A percentile compares a stretch with the other conserved stretches of the same genome.
Conservation (phyloP, 768 basidiomycete genomes). For the Naganishia kalamii region DNA sequence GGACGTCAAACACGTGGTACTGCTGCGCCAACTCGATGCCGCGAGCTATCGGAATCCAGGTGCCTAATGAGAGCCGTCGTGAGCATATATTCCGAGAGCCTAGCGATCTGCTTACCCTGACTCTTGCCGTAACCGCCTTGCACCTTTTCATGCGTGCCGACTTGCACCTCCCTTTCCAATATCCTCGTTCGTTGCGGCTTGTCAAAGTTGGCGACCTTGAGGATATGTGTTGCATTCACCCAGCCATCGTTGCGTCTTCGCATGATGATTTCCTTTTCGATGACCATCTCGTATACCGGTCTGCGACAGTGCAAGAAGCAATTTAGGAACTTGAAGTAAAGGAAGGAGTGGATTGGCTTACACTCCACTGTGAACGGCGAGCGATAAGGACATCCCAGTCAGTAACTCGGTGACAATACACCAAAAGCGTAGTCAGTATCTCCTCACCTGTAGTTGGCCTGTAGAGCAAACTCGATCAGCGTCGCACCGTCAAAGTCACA, state of each 20-base stretch:
- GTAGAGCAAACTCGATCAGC: neutral
- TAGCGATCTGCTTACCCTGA: slow-evolving; percentile 61
- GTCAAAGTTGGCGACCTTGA: slow-evolving; percentile 98
- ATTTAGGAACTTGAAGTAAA: neutral
- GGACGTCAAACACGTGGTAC: slow-evolving; percentile 78
- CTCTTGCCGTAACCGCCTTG: slow-evolving; percentile 99
- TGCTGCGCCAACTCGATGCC: slow-evolving; percentile 79
- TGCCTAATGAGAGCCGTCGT: slow-evolving; percentile 55
- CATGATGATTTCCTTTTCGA: slow-evolving; percentile 78
- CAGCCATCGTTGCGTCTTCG: slow-evolving; percentile 90
- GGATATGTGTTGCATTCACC: slow-evolving; percentile 92
- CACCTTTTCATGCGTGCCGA: slow-evolving; percentile 97
- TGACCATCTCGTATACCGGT: slow-evolving; percentile 46
- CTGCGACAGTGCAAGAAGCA: slow-evolving; percentile 18
- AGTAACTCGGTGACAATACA: neutral
- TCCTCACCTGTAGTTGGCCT: slow-evolving; percentile 22
- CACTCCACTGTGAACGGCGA: slow-evolving; percentile 40
- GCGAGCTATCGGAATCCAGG: slow-evolving; percentile 94
- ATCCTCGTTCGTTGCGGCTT: slow-evolving; percentile 97
- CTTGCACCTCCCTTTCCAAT: slow-evolving; percentile 94
- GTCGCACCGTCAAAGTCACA: neutral
- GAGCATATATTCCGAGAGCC: neutral
- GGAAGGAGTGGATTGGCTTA: slow-evolving; percentile 35
- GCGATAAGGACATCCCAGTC: neutral
- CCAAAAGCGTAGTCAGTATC: neutral